Conservation (phyloP, 805 yeast genomes). For the Phaffomyces antillensis region DNA sequence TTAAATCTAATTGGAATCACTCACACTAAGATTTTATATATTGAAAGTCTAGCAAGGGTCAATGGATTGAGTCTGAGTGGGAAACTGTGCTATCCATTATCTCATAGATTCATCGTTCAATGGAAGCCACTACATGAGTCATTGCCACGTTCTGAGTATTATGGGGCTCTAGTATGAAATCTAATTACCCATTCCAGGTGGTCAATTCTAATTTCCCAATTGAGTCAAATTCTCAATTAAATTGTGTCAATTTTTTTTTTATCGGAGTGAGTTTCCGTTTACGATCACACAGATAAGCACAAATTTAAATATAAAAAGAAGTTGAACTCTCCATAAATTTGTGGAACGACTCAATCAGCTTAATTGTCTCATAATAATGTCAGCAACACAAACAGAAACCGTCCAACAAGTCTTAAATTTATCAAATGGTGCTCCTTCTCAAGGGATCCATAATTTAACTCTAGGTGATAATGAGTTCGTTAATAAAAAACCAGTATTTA, state of each 20-base stretch:
- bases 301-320: neutral
- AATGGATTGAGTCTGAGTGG: conserved; percentile 72
- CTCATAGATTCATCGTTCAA: conserved; percentile 80
- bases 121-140: conserved; percentile 59
- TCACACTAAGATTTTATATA: conserved; percentile 57
- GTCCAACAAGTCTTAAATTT: neutral
- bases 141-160: conserved; percentile 60
- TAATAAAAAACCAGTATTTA: conserved; percentile 44
- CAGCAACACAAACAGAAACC: conserved; percentile 1
- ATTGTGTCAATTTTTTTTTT: neutral
- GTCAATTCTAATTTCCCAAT: too few species aligned
- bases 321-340: neutral
- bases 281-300: neutral
- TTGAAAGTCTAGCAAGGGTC: conserved; percentile 86
- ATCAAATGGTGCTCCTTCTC: conserved; percentile 14
- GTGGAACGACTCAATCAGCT: neutral
- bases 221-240: too few species aligned
- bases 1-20: conserved; percentile 41
- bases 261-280: neutral
- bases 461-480: conserved; percentile 43
- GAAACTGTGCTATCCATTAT: conserved; percentile 55
- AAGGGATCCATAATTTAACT: conserved; percentile 57
- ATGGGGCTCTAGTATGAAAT: conserved; percentile 64
- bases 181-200: neutral
- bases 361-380: too few species aligned